phyloP scores from a whole-genome alignment of 345 rosid species.

The Euphorbia pulcherrima region DNA sequence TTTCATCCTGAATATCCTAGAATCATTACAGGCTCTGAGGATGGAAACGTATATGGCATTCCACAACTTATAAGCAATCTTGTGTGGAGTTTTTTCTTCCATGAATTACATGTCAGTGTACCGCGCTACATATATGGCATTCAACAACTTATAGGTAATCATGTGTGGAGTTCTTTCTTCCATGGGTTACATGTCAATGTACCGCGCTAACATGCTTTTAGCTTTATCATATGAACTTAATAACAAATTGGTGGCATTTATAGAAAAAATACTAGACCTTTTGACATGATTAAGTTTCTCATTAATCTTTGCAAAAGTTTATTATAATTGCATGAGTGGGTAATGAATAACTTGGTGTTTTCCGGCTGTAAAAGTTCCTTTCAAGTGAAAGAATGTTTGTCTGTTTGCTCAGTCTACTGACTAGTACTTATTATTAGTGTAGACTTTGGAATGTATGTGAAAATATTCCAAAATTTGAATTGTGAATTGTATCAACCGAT shows the following conservation, averaged over 20 bases:
- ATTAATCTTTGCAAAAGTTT: neutral
- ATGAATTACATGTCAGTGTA: neutral
- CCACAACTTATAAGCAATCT: slow-evolving; percentile 67
- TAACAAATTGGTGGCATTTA: too few species aligned
- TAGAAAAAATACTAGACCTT: too few species aligned
- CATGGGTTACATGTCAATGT: neutral
- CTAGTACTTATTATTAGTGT: too few species aligned
- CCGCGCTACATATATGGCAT: slow-evolving; percentile 73
- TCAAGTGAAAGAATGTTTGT: neutral
- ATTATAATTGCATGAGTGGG: neutral
- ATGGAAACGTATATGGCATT: slow-evolving; percentile 50
- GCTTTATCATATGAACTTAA: too few species aligned
- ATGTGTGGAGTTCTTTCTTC: neutral
- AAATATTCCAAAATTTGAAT: neutral
- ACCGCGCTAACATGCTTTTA: neutral
- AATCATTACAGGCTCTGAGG: slow-evolving; percentile 81
- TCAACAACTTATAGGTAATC: slow-evolving; percentile 68
- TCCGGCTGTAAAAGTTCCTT: neutral
- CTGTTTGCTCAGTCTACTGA: neutral
- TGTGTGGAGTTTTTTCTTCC: neutral
- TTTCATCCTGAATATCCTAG: slow-evolving; percentile 84
- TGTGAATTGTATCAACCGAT: too few species aligned
- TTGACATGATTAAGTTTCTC: neutral
- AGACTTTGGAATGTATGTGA: neutral
- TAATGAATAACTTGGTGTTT: neutral